Evolutionary conservation across 2,329 filamentous ascomycete species (phyloP), one percentile per base, ranked within the genome.

Genomic region (Epichloe coenophiala): DNA sequence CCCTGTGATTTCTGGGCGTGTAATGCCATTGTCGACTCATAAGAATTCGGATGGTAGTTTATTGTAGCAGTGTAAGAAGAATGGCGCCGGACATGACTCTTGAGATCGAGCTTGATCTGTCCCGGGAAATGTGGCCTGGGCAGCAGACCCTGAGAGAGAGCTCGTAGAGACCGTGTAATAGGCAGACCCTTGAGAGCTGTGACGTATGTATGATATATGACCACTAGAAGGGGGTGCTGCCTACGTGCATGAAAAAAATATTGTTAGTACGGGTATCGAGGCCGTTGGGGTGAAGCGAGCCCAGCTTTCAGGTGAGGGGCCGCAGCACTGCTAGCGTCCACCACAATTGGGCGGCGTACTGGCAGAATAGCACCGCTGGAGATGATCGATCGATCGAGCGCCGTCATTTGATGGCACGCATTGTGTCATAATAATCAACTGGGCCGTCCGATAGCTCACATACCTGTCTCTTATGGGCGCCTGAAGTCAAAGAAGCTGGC

Each of bases 11-110:
- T 58, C 12, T 33, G 44, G 45, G 58, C 54, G 23, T 55, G 56
- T 48, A 61, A 56, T 50, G 61, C 57, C 70, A 69, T 69, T 6
- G 53, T 59, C 27, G 35, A 46, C 23, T 43, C 55, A 58, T 59
- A 35, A 47, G 39, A 51, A 40, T 48, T 48, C 37, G 36, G 17
- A 21, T 52, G 11, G 40, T 21, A 13, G 23, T 51, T n/a, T 13
- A 27, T 17, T 5, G 5, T 42, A 9, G 19, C 4, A 6, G 36
- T 45, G 12, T n/a, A 13, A 37, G 21, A 15, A 35, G 19, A 27
- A 13, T 21, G 5, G 17, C 11, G 6, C 15, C 31, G 47, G 37
- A 12, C 47, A 48, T 49, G 42, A 9, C 36, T 21, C 5, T 37
- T 23, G 5, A n/a, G 37, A 37, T 40, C 35, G 13, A 27, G 39